Conservation (phyloP, 208 protist genomes). For the Herpetomonas tarakana region DNA sequence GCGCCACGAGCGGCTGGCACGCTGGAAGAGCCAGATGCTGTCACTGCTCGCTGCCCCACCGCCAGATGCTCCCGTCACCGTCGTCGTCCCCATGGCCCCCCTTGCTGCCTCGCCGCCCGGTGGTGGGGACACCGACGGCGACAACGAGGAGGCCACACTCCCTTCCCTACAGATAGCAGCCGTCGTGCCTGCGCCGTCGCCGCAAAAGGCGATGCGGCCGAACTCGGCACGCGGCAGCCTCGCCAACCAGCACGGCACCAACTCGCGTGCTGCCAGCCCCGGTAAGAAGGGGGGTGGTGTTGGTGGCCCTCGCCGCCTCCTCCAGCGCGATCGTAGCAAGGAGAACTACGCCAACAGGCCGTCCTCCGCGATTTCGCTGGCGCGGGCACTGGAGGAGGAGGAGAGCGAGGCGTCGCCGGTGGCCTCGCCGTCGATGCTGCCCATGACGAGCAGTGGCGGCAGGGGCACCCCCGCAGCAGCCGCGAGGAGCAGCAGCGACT, state of each 20-base stretch:
- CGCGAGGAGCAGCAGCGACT: not conserved
- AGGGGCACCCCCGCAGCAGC: too few relatives aligned
- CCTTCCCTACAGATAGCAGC: not conserved
- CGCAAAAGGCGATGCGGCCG: not conserved
- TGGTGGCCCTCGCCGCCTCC: not conserved
- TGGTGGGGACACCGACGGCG: not conserved
- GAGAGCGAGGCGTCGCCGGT: not conserved
- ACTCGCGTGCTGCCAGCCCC: not conserved
- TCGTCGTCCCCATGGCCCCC: not conserved
- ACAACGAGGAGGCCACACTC: not conserved
- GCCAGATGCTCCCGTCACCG: not conserved
- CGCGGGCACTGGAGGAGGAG: conserved; percentile 6
- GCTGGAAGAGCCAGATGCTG: conserved; percentile 44
- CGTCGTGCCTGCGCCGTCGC: not conserved
- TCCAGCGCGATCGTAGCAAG: not conserved
- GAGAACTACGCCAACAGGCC: not conserved
- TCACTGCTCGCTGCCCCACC: conserved; percentile 21
- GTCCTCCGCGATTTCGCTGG: not conserved
- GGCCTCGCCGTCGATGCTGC: too few relatives aligned
- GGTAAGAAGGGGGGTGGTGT: too few relatives aligned
- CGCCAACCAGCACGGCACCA: conserved; percentile 4
- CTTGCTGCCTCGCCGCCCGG: not conserved
- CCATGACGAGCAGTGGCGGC: not conserved
- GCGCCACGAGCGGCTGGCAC: conserved; percentile 32
- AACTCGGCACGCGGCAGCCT: conserved; percentile 1